Percentiles rank a stretch among this genome's conserved stretches.
These are phyloP conservation scores for Leccinum subrobustum DNA, from an alignment of 1,284 basidiomycete genomes.

Conservation along the genomic window DNA sequence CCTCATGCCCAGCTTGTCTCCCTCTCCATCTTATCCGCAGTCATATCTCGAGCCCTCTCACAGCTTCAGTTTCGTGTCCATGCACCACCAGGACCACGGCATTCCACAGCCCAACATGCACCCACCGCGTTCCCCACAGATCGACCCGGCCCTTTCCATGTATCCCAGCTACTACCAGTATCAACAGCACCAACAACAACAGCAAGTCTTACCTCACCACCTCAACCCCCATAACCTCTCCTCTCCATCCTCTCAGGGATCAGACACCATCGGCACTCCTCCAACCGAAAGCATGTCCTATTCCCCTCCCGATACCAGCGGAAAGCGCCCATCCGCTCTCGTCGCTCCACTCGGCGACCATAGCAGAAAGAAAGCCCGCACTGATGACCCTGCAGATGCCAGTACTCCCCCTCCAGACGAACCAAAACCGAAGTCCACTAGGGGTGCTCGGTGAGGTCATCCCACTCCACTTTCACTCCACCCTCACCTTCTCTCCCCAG, in stretches of 20 bases:
- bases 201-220: conserved; percentile 44
- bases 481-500: conserved; percentile 39
- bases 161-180: conserved; percentile 59
- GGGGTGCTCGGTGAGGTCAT: conserved; percentile 73
- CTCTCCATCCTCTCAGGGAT: conserved; percentile 73
- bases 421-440: conserved; percentile 78
- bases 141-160: conserved; percentile 64
- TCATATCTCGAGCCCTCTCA: conserved; percentile 11
- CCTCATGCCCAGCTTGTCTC: conserved; percentile 19
- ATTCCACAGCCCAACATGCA: conserved; percentile 46
- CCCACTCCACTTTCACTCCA: not conserved
- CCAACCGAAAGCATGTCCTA: conserved; percentile 60
- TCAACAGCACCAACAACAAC: conserved; percentile 40
- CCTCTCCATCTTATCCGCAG: conserved; percentile 25
- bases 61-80: conserved; percentile 30
- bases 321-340: conserved; percentile 62
- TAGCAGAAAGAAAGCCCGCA: conserved; percentile 57
- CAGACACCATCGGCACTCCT: conserved; percentile 71
- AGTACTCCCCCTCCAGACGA: conserved; percentile 59
- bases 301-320: conserved; percentile 50
- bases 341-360: conserved; percentile 40
- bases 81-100: conserved; percentile 39
- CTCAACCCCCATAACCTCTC: conserved; percentile 48
- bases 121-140: conserved; percentile 56
- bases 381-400: conserved; percentile 49